These are phyloP conservation scores for Beta corolliflora DNA, from an alignment of 179 eudicot genomes.

Conservation along the genomic window DNA sequence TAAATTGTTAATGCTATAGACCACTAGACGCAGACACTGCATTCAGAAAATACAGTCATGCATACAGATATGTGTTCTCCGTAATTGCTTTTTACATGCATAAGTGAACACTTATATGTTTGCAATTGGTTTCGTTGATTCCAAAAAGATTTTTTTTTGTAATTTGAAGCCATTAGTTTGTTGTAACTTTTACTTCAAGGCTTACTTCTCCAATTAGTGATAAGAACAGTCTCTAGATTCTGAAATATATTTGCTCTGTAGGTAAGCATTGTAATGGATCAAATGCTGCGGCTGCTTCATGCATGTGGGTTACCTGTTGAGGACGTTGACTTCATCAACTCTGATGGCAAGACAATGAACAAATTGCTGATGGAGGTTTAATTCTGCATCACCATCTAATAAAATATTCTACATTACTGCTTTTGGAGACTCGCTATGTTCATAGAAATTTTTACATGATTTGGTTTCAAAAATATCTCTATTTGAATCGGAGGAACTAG, in stretches of 20 bases:
- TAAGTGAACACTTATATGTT: not conserved
- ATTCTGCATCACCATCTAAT: slow-evolving; percentile 13
- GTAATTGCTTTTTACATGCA: too few species aligned
- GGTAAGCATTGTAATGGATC: slow-evolving; percentile 98
- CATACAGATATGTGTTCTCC: not conserved
- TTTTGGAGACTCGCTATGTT: not conserved
- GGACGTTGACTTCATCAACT: slow-evolving; percentile 96
- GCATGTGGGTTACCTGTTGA: slow-evolving; percentile 85
- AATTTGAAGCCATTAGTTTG: not conserved
- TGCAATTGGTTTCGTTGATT: slow-evolving; percentile 9
- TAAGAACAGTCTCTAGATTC: not conserved
- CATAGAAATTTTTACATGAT: not conserved
- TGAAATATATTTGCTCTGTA: slow-evolving; percentile 14
- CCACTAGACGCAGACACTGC: not conserved
- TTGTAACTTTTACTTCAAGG: not conserved
- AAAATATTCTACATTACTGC: not conserved
- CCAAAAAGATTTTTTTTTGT: not conserved
- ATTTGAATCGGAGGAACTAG: not conserved
- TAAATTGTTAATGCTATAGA: not conserved
- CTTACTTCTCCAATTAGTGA: not conserved
- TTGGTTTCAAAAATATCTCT: slow-evolving; percentile 5
- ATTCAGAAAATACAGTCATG: not conserved
- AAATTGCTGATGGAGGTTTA: slow-evolving; percentile 84
- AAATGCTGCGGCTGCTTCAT: slow-evolving; percentile 95
- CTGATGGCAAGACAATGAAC: slow-evolving; percentile 95